Conservation (phyloP, 106 monocot genomes). For the Phalaenopsis equestris region DNA sequence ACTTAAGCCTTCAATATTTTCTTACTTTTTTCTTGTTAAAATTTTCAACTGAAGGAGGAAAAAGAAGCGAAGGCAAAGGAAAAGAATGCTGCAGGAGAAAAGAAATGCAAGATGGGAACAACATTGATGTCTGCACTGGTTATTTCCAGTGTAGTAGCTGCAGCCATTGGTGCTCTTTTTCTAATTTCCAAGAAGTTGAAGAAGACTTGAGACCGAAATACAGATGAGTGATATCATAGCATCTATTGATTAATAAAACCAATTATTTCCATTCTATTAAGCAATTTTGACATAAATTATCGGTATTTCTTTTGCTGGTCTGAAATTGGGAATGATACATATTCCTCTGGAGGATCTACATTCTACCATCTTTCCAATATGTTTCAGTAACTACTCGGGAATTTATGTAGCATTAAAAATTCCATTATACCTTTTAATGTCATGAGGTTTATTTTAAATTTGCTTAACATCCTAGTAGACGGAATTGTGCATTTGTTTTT, state of each 20-base stretch:
- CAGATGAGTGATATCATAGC: neutral
- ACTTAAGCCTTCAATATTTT: too few species aligned
- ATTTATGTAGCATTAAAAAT: too few species aligned
- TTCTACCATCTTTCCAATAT: neutral
- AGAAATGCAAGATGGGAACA: neutral
- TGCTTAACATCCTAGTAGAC: neutral
- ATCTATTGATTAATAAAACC: too few species aligned
- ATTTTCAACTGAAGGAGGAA: neutral
- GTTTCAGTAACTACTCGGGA: neutral
- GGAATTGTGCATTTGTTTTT: neutral
- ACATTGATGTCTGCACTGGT: neutral
- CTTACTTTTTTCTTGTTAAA: neutral
- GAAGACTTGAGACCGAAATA: neutral
- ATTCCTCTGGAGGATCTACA: neutral
- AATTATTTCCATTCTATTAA: neutral
- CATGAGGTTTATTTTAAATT: neutral
- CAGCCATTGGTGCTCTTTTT: neutral
- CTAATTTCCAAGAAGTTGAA: constrained; percentile 10
- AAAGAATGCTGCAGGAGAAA: neutral
- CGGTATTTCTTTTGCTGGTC: neutral
- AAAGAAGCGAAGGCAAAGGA: neutral
- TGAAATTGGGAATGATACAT: neutral
- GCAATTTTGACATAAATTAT: neutral
- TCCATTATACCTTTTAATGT: neutral
- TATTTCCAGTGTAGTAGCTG: constrained; percentile 2